Base-by-base conservation (phyloP, 331 rosid genomes). In the Dryas integrifolia region DNA sequence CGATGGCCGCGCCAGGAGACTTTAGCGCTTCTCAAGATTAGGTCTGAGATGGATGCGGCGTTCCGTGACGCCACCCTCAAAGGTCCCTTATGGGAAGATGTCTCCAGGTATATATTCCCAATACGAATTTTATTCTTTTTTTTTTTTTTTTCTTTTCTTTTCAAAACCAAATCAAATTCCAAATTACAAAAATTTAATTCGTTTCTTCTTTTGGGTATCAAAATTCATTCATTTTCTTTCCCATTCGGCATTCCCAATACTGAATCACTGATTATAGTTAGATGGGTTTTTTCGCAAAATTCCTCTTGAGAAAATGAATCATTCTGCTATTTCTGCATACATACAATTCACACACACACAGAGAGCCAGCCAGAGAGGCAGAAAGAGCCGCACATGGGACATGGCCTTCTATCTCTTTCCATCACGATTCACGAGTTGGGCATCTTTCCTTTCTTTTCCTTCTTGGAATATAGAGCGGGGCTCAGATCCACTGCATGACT, bases 1-100 rank as follows among this genome's bases (percentile, higher is more conserved):
- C 68, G 88, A 13, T 85, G 88, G 88, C 88, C 88, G 11, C 77
- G 88, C 2, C 88, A 79, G 24, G 88, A 85, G 74, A 82, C 88
- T 2, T 50, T 82, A 2, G 84, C 86, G 5, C 80, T 85, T 35
- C 76, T 85, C 48, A 82, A 61, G 60, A 82, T 85, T 73, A 80
- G 88, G 78, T 85, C 86, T 1, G 88, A 85, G n/a, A 82, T 85
- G 88, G 88, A 85, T 63, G 65, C 76, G 0, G 50, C 62, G 6
- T 85, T 85, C 56, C 80, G 86, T 5, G 88, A 85, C 56, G 86
- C 88, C 52, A 75, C 86, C 5, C 82, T 85, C 40, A 85, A 85
- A 48, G 86, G 84, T 3, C 88, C 88, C 6, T 77, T 85, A 4
- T 85, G 88, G 88, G 88, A 85, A 64, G 82, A 79, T 11, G 82